Evolutionary conservation across 805 yeast genomes (phyloP).

Genomic region (Kuraishia hungarica): DNA sequence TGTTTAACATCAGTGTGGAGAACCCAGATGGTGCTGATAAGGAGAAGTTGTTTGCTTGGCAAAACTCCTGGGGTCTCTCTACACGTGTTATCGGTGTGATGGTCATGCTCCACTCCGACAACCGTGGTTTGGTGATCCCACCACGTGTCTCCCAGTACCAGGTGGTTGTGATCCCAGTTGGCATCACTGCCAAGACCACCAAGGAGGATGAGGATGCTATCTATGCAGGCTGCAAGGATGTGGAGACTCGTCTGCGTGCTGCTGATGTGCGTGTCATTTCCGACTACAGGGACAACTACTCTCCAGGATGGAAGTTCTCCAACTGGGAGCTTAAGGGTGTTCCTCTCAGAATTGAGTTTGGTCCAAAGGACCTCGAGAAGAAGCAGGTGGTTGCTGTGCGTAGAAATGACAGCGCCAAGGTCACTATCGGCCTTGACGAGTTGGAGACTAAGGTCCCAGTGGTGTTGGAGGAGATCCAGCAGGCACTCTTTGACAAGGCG

Average conservation of each 20-base stretch:
- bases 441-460: constrained; percentile 62
- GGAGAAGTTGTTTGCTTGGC: constrained; percentile 84
- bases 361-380: constrained; percentile 89
- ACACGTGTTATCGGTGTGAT: constrained; percentile 98
- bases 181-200: constrained; percentile 80
- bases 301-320: constrained; percentile 98
- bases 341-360: constrained; percentile 89
- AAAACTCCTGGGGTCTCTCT: constrained; percentile 98
- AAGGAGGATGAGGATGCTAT: constrained; percentile 67
- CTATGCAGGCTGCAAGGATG: constrained; percentile 56
- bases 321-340: constrained; percentile 96
- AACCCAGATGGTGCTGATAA: constrained; percentile 85
- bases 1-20: constrained; percentile 94
- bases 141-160: constrained; percentile 94
- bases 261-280: constrained; percentile 70
- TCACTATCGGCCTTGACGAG: constrained; percentile 53
- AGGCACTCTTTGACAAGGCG: constrained; percentile 66
- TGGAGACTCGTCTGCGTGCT: constrained; percentile 52
- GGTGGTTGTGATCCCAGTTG: constrained; percentile 91
- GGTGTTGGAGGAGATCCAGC: constrained; percentile 76
- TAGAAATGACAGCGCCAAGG: constrained; percentile 82
- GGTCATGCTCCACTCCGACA: constrained; percentile 98
- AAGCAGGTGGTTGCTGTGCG: constrained; percentile 81
- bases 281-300: constrained; percentile 89
- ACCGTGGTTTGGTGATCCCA: constrained; percentile 96